Base-by-base conservation (phyloP, 148 eudicot species). In the Heliamphora exappendiculata region DNA sequence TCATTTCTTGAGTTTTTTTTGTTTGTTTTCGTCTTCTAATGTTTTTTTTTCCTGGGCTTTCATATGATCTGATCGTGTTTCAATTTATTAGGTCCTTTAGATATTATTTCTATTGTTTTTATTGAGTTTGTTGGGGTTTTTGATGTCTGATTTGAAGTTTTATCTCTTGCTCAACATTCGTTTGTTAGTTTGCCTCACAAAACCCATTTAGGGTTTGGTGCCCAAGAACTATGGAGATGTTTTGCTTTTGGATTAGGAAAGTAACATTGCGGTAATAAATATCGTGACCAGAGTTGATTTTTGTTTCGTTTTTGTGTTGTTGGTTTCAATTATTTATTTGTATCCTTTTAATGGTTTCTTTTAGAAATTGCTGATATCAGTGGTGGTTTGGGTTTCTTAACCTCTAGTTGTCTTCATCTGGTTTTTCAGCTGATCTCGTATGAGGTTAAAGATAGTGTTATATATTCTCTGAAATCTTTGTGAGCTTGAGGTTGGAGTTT, bases 31-130 rank as follows among this genome's bases (percentile, higher is more conserved):
- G 7, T n/a, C n/a, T n/a, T n/a, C n/a, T n/a, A n/a, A n/a, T n/a
- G 17, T 53, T 36, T 3, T 5, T 8, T 36, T 22, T n/a, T 34
- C 64, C 26, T 31, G 54, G 66, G 37, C n/a, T 49, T n/a, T 75
- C 65, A 17, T 51, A 62, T 67, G 81, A 72, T 76, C 74, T 75
- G 49, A 72, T 72, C 45, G 28, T 69, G 64, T 54, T 81, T 64
- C 49, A 69, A 9, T 9, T 60, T 28, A 63, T 76, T 69, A 5
- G 31, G 45, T 60, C 70, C 45, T n/a, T 47, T 47, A 41, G 59
- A n/a, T 34, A 54, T 24, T 44, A 49, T 67, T 67, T 17, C 11
- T 70, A 17, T 59, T 74, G 34, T 7, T 28, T 16, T 59, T 53
- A 42, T 54, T 74, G 16, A 14, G 41, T 59, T 59, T 8, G 39